phyloP scores from a whole-genome alignment of 441 rosid genomes.

The Jatropha multifida region DNA sequence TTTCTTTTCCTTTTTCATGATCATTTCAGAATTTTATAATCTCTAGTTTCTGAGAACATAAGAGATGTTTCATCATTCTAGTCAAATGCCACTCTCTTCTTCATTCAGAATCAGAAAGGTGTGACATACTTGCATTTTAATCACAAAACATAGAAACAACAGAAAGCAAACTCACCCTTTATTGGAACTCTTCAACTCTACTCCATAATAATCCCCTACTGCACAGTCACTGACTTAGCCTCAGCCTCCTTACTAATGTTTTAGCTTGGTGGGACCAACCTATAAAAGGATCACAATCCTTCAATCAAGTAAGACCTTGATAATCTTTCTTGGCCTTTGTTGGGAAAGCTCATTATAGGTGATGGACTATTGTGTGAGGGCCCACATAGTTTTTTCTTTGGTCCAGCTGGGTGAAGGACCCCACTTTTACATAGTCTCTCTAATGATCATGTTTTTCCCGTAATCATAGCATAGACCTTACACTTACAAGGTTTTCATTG shows the following conservation, averaged over 20 bases:
- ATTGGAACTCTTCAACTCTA: conserved; percentile 21
- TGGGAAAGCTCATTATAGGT: conserved; percentile 25
- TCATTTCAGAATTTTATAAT: conserved; percentile 6
- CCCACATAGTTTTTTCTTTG: conserved; percentile 24
- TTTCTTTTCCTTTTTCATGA: not conserved
- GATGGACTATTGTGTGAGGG: conserved; percentile 5
- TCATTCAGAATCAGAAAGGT: conserved; percentile 16
- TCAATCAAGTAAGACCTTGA: conserved; percentile 12
- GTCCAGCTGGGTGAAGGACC: conserved; percentile 41
- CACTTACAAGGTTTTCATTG: conserved; percentile 5
- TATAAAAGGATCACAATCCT: conserved; percentile 4
- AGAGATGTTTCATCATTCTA: conserved; percentile 21
- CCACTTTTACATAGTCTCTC: conserved; percentile 27
- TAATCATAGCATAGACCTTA: conserved; percentile 27
- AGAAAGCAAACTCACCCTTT: conserved; percentile 17
- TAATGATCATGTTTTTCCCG: conserved; percentile 36
- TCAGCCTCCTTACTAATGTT: not conserved
- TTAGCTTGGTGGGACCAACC: conserved; percentile 11
- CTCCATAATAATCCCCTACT: not conserved
- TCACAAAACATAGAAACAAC: conserved; percentile 16
- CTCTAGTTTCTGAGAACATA: not conserved
- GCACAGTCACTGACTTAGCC: conserved; percentile 5
- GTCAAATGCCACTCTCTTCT: conserved; percentile 23
- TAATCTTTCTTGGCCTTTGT: conserved; percentile 13
- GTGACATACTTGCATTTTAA: conserved; percentile 7